Base-by-base conservation (phyloP, 2,329 filamentous ascomycete genomes). In the Aureobasidium sp. region DNA sequence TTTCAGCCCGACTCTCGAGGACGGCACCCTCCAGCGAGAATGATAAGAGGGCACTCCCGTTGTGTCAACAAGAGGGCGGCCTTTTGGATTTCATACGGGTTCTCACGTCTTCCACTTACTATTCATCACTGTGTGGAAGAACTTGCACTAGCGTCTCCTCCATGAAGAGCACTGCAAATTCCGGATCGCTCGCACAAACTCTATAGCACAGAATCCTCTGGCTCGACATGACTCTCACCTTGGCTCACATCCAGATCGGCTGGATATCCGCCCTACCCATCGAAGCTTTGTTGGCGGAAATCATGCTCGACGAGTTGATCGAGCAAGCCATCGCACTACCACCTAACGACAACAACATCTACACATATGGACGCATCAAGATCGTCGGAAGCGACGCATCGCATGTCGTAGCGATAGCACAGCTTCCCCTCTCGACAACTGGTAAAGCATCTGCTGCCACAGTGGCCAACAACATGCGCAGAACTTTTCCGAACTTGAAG, bases 361-460 rank as follows among this genome's bases (percentile, higher is more conserved):
- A 52, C 12, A 27, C 5, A 1, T 52, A 25, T 15, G 49, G 49
- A 1, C 49, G 20, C 6, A 34, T 52, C n/a, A 52, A 52, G 1
- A 52, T 52, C 31, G 20, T 3, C 12, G 34, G 20, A 20, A 39
- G 20, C 11, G 20, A 27, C 6, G 56, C 49, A 9, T 12, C 2
- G 0, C 63, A 65, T 41, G 45, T 62, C 56, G 63, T 68, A 17
- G 67, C 65, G 6, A 53, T 69, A 31, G 67, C 64, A 1, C 66
- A 63, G 25, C 64, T 69, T 1, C 67, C 65, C 4, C 55, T 31
- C 1, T 64, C 65, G 9, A n/a, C 14, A 1, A 52, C 34, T 5
- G 65, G 65, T 3, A 64, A 49, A 15, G 47, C 48, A 5, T 61
- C 67, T 15, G 66, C 67, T 4, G 47, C 66, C 1, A 44, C 55